Base-by-base conservation (phyloP, 352 stramenopile genomes). In the Chloridella minuta region DNA sequence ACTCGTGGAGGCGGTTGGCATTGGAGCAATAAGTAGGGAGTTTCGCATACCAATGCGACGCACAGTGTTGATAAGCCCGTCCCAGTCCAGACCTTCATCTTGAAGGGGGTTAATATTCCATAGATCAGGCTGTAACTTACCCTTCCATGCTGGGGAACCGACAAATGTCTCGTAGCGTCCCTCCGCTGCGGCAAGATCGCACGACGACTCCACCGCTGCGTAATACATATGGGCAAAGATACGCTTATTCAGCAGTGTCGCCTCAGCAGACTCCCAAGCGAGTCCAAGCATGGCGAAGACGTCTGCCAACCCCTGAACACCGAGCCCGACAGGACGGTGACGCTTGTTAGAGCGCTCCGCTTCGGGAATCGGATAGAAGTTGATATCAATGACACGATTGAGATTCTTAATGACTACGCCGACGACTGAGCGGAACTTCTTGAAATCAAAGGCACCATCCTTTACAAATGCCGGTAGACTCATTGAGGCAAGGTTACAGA, bases 151-250 rank as follows among this genome's bases (percentile, higher is more conserved):
- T 0, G 97, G 97, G 0, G 94, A 98, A 30, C 96, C 96, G 23
- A 93, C 88, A 89, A 97, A 99, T 4, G 95, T 96, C 89, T 97
- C 91, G 90, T 99, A 99, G 18, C 93, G 91, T 3, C 96, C 97
- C n/a, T 96, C 88, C 87, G 92, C 89, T 87, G 92, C 90, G 23
- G 96, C 95, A 21, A 98, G 90, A 88, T 98, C 93, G 89, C 94
- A 95, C 28, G 95, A 98, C 16, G 95, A 94, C 88, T 96, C 93
- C 89, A 97, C 93, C 4, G 96, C 92, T 28, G 92, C 95, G 88
- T 93, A 98, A 91, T 99, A 99, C 66, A 99, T 97, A n/a, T 96
- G 98, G 90, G 99, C 97, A 89, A 99, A 99, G 89, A 99, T 98
- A 86, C 98, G 92, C 88, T 94, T 95, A 92, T 99, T 99, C 18